These are phyloP conservation scores for Gentiana macrophylla DNA, from an alignment of 257 asterid genomes.

Conservation along the genomic window DNA sequence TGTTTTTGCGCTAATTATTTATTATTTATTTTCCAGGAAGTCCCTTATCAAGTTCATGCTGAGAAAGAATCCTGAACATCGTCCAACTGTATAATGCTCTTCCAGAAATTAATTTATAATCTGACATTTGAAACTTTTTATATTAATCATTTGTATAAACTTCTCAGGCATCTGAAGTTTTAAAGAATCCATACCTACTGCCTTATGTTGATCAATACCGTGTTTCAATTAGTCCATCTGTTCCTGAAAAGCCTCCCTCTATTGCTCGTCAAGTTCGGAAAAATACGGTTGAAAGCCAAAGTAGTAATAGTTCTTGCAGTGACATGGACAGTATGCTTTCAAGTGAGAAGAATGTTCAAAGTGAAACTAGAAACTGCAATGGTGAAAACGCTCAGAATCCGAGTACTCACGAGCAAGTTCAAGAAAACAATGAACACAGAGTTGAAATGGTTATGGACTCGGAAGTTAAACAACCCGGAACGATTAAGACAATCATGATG, in stretches of 20 bases:
- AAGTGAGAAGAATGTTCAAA: conserved; percentile 37
- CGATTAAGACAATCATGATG: conserved; percentile 60
- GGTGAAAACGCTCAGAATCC: conserved; percentile 15
- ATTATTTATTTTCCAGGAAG: conserved; percentile 39
- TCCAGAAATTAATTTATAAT: conserved; percentile 1
- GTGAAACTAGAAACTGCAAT: conserved; percentile 32
- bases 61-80: conserved; percentile 95
- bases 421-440: conserved; percentile 23
- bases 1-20: too few relatives aligned
- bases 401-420: conserved; percentile 4
- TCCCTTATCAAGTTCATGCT: conserved; percentile 88
- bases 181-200: conserved; percentile 83
- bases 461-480: conserved; percentile 58
- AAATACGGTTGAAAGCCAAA: conserved; percentile 78
- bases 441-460: conserved; percentile 12
- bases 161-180: conserved; percentile 76
- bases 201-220: conserved; percentile 71
- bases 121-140: background rate
- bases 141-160: background rate
- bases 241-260: conserved; percentile 38
- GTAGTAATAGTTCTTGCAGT: conserved; percentile 90
- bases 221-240: conserved; percentile 31
- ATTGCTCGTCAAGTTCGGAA: conserved; percentile 28
- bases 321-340: conserved; percentile 51
- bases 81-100: conserved; percentile 59